Base-by-base conservation (phyloP, 805 yeast species). In the Candida xiaguanensis region DNA sequence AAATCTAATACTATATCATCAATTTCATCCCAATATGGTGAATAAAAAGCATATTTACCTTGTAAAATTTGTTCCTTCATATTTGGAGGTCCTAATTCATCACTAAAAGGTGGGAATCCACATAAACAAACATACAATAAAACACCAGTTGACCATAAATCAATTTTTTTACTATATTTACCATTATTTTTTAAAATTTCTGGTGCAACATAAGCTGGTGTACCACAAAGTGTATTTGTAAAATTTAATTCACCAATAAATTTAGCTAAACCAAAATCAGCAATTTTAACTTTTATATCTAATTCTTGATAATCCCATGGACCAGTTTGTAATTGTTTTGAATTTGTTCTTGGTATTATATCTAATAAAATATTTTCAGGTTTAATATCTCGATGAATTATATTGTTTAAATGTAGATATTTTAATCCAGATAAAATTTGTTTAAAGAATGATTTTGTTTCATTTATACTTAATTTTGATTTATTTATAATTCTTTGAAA, bases 131-230 rank as follows among this genome's bases (percentile, higher is more conserved):
- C 89, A 45, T 85, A 85, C 12, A 85, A 57, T 33, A 85, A 67
- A 1, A 85, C 91, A 3, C 93, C 95, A 7, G 84, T 74, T 53
- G 87, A 83, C 95, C 95, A 85, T 56, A 85, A 60, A 56, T 85
- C 95, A 9, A 82, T 88, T 31, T 82, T 77, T 25, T 83, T 81
- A 24, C 85, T 73, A 50, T 85, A 85, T 47, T 72, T 68, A 23
- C 82, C 58, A 8, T 73, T 68, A 57, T 80, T 78, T 12, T 57
- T 67, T 20, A 77, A 51, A 5, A 85, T 83, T 52, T 85, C 95
- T 0, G 95, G 95, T 0, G 93, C 93, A 14, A 85, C 93, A 53
- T 85, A 85, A 0, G 91, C 88, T 0, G 95, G 95, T 0, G 95
- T 85, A 2, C 95, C 95, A 61, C 95, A 85, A 29, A 85, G 59